These are phyloP conservation scores for Solanum chmielewskii DNA, from an alignment of 257 asterid species.

Conservation along the genomic window DNA sequence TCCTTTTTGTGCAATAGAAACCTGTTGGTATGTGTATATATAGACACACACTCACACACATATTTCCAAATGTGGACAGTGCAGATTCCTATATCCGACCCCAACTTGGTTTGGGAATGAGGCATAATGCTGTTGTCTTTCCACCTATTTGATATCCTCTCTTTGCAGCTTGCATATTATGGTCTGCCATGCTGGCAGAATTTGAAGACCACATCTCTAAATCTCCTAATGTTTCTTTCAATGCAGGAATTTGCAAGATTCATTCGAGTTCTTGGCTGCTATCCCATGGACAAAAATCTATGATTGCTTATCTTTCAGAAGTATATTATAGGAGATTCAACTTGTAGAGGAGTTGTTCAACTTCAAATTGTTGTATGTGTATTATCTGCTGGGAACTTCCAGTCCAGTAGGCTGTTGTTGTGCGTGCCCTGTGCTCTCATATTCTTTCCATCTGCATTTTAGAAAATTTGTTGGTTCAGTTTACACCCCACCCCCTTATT, in stretches of 20 bases:
- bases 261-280: slow-evolving; percentile 59
- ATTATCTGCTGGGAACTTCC: neutral
- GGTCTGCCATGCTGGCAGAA: neutral
- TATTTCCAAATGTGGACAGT: neutral
- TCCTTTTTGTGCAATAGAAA: neutral
- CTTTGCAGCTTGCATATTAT: neutral
- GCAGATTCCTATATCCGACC: neutral
- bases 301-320: neutral
- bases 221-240: neutral
- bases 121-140: neutral
- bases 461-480: neutral
- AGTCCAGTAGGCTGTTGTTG: neutral
- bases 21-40: neutral
- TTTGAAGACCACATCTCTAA: neutral
- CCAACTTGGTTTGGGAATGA: neutral
- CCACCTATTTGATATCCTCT: neutral
- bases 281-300: slow-evolving; percentile 33
- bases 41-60: neutral
- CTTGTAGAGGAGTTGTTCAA: neutral
- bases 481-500: neutral
- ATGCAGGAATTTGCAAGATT: slow-evolving; percentile 50
- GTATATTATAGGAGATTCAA: neutral
- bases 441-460: neutral
- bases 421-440: neutral
- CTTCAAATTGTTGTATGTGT: neutral